phyloP scores from a whole-genome alignment of 192 early-diverging fungal genomes.

The Backusella liffmaniae region DNA sequence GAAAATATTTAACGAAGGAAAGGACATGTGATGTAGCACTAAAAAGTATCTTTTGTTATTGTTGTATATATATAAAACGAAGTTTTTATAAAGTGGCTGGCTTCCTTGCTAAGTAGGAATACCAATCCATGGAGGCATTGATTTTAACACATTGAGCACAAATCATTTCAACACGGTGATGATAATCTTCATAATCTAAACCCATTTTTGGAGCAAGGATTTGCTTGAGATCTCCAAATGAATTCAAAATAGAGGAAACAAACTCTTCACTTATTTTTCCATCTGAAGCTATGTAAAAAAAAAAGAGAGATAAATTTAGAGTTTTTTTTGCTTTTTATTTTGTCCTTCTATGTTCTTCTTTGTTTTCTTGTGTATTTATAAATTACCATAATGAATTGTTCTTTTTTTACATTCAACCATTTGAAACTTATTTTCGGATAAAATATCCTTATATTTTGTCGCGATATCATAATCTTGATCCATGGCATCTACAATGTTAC shows the following conservation, averaged over 20 bases:
- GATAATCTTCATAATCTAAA: constrained; percentile 11
- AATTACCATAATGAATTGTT: constrained; percentile 14
- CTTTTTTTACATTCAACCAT: constrained; percentile 19
- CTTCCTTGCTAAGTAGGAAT: not conserved
- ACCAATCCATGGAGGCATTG: constrained; percentile 16
- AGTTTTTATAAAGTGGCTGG: not conserved
- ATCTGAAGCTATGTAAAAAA: constrained; percentile 1
- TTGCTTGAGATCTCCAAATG: not conserved
- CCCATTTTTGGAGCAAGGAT: constrained; percentile 16
- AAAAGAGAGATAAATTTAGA: not conserved
- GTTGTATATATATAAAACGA: not conserved
- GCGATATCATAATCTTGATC: constrained; percentile 17
- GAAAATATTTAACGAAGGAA: not conserved
- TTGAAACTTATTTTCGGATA: constrained; percentile 7
- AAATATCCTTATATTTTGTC: not conserved
- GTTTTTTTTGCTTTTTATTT: not conserved
- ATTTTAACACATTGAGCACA: constrained; percentile 19
- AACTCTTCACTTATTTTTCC: constrained; percentile 16
- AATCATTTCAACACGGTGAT: constrained; percentile 18
- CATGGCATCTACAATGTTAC: not conserved
- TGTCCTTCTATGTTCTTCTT: not conserved
- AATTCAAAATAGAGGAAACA: not conserved
- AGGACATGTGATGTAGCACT: not conserved
- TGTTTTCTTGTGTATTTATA: not conserved
- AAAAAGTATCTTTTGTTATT: not conserved